These are phyloP conservation scores for Blakeslea trispora DNA, from an alignment of 371 early-diverging fungal genomes.

Conservation along the genomic window DNA sequence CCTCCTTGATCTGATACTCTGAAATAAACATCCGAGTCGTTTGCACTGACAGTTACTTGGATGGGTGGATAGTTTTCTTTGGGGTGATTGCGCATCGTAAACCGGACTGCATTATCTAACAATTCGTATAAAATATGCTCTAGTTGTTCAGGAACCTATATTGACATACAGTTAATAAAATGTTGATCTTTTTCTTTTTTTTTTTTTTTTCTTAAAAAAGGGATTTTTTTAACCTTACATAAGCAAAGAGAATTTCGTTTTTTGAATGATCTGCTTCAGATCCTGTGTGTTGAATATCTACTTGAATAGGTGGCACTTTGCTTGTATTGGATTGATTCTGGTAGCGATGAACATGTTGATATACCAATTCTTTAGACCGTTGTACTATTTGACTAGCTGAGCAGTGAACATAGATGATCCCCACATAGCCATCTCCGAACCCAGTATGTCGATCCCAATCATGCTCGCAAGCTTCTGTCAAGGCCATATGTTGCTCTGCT, in stretches of 20 bases:
- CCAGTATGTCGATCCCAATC: slow-evolving; percentile 38
- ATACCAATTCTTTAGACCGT: slow-evolving; percentile 34
- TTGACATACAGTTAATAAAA: no score
- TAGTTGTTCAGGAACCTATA: slow-evolving; percentile 81
- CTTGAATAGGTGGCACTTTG: slow-evolving; percentile 25
- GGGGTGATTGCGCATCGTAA: slow-evolving; percentile 42
- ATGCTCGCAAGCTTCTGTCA: slow-evolving; percentile 66
- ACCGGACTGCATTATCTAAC: slow-evolving; percentile 84
- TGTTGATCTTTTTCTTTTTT: no score
- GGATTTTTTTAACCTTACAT: slow-evolving; percentile 31
- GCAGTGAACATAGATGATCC: slow-evolving; percentile 62
- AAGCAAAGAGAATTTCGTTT: slow-evolving; percentile 50
- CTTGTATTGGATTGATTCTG: not conserved
- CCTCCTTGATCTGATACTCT: slow-evolving; percentile 93
- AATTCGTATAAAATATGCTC: slow-evolving; percentile 95
- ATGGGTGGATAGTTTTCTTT: slow-evolving; percentile 64
- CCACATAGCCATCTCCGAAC: slow-evolving; percentile 55
- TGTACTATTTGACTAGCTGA: slow-evolving; percentile 53
- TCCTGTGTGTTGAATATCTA: slow-evolving; percentile 24
- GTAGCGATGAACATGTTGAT: slow-evolving; percentile 24
- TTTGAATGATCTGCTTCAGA: slow-evolving; percentile 9
- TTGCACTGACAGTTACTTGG: slow-evolving; percentile 79
- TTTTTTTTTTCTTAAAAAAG: slow-evolving; percentile 5
- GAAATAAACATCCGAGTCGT: slow-evolving; percentile 77
- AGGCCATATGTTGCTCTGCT: slow-evolving; percentile 90